Evolutionary conservation across 495 filamentous ascomycete species (phyloP).

Genomic region (Penicillium dipodomyicola): DNA sequence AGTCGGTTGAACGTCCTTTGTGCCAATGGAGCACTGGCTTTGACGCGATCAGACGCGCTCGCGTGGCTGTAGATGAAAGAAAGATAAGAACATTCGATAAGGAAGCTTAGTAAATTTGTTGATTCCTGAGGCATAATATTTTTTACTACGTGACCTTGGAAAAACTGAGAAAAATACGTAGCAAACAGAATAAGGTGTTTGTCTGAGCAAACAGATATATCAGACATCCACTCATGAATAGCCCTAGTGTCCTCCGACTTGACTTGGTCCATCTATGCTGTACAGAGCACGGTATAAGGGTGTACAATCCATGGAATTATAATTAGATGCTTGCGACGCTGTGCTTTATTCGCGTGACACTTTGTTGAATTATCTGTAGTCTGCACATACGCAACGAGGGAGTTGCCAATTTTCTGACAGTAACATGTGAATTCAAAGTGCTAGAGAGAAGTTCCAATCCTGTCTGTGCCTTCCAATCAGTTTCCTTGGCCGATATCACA

Average conservation of each 20-base stretch:
- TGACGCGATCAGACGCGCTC: conserved; percentile 23
- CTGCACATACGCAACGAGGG: background rate
- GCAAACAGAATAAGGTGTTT: background rate
- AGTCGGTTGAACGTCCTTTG: background rate
- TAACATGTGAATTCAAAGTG: background rate
- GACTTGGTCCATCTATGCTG: background rate
- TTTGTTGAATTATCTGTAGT: background rate
- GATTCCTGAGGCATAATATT: background rate
- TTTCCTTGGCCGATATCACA: background rate
- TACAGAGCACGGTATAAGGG: background rate
- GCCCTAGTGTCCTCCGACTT: background rate
- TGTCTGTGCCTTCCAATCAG: background rate
- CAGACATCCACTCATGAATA: background rate
- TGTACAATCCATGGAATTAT: background rate
- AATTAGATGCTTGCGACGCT: background rate
- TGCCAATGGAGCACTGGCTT: conserved; percentile 6
- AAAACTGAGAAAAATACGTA: background rate
- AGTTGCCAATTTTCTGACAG: background rate
- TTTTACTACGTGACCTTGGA: background rate
- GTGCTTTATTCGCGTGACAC: background rate
- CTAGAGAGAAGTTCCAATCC: background rate
- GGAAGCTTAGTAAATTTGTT: background rate
- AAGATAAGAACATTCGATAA: conserved; percentile 9
- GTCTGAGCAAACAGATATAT: background rate
- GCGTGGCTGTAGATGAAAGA: conserved; percentile 20